Percentiles rank a stretch among this genome's conserved stretches.
phyloP scores from a whole-genome alignment of 352 stramenopile genomes.

The Phytophthora pistaciae region DNA sequence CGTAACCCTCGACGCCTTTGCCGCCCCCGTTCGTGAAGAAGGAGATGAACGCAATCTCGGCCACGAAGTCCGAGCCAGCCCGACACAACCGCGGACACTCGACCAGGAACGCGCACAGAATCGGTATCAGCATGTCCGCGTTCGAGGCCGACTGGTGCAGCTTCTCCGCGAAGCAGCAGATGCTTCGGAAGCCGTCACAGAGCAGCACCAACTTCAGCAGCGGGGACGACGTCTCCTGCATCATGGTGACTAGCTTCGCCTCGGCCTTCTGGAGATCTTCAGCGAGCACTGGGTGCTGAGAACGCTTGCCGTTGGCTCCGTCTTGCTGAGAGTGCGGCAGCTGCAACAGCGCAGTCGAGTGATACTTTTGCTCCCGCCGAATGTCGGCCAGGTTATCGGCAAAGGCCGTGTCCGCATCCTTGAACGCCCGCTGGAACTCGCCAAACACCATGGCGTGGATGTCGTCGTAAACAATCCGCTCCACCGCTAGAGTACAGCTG shows the following conservation, averaged over 20 bases:
- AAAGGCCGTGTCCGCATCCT: conserved; percentile 54
- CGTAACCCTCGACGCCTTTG: conserved; percentile 82
- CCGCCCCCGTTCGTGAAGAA: conserved; percentile 82
- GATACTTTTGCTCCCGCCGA: conserved; percentile 55
- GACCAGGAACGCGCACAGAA: conserved; percentile 71
- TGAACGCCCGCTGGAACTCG: conserved; percentile 58
- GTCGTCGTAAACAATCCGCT: conserved; percentile 75
- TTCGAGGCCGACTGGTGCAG: conserved; percentile 71
- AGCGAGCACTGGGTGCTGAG: conserved; percentile 20
- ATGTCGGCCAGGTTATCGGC: conserved; percentile 58
- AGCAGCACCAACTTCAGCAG: conserved; percentile 74
- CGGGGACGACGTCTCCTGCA: conserved; percentile 56
- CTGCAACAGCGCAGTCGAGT: conserved; percentile 34
- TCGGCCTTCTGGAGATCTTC: conserved; percentile 58
- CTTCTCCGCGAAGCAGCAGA: conserved; percentile 76
- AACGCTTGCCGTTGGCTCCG: not conserved
- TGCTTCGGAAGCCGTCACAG: conserved; percentile 61
- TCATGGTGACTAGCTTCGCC: conserved; percentile 52
- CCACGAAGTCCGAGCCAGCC: conserved; percentile 55
- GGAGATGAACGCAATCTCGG: conserved; percentile 78
- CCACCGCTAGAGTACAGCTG: conserved; percentile 61
- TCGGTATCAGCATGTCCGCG: conserved; percentile 76
- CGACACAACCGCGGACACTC: conserved; percentile 42
- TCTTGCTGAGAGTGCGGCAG: conserved; percentile 18
- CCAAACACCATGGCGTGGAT: conserved; percentile 69